These are phyloP conservation scores for Oxyria digyna DNA, from an alignment of 148 eudicot species.

Conservation along the genomic window DNA sequence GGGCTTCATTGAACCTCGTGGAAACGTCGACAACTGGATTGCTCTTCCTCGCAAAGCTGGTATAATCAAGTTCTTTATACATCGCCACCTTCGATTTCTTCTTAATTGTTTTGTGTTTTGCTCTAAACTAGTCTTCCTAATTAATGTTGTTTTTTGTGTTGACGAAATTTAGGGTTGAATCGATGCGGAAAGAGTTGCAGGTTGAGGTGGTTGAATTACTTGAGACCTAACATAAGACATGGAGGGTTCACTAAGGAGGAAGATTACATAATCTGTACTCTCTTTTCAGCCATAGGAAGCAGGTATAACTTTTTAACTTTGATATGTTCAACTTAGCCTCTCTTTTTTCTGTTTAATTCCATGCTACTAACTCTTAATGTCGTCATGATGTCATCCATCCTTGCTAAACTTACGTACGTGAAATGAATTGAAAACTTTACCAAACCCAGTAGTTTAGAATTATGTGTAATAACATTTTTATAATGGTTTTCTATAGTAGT, in stretches of 20 bases:
- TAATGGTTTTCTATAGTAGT: no score
- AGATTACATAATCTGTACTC: slow-evolving; percentile 29
- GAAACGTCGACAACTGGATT: slow-evolving; percentile 29
- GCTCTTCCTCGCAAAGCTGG: slow-evolving; percentile 22
- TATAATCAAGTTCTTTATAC: not conserved
- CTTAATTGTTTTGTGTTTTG: no score
- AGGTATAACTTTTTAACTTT: slow-evolving; percentile 22
- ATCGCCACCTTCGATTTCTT: not conserved
- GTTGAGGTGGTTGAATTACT: slow-evolving; percentile 54
- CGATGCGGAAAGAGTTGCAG: slow-evolving; percentile 72
- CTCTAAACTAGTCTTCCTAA: not conserved
- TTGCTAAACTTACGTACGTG: not conserved
- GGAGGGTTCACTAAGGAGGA: slow-evolving; percentile 53
- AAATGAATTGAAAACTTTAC: not conserved
- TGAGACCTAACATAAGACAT: slow-evolving; percentile 46
- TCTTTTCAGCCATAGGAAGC: slow-evolving; percentile 38
- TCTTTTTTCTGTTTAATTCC: not conserved
- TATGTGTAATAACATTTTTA: no score
- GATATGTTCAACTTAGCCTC: not conserved
- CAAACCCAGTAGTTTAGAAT: not conserved
- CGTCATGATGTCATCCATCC: no score
- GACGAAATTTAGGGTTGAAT: slow-evolving; percentile 27
- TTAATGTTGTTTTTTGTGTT: not conserved
- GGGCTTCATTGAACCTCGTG: slow-evolving; percentile 12
- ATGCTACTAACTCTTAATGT: no score